A percentile compares a stretch with the other conserved stretches of the same genome.
Evolutionary conservation across 768 basidiomycete genomes (phyloP).

Genomic region (Rhodotorula paludigena): DNA sequence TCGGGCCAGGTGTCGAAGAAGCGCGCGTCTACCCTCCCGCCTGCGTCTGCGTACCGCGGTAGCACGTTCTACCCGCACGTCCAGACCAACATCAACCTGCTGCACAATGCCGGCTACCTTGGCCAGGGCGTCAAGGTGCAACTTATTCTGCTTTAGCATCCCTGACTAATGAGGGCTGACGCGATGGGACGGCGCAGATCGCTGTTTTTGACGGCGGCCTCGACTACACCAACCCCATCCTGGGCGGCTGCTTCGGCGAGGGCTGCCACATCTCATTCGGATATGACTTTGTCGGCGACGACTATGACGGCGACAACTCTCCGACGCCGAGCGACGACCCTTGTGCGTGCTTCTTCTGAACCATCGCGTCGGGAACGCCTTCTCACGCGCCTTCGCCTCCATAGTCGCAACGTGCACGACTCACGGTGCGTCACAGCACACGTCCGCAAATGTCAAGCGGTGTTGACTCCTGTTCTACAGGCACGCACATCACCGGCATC

Average conservation of each 20-base stretch:
- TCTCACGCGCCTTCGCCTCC: too few relatives aligned
- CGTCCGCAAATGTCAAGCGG: too few relatives aligned
- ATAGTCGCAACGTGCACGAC: background rate
- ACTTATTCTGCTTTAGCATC: background rate
- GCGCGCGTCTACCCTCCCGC: background rate
- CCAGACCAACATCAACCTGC: constrained; percentile 57
- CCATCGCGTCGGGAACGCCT: too few relatives aligned
- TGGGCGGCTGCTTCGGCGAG: constrained; percentile 47
- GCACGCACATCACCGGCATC: constrained; percentile 54
- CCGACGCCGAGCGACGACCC: constrained; percentile 56
- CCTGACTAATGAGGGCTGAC: background rate
- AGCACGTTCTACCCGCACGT: constrained; percentile 35
- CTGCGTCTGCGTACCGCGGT: constrained; percentile 7
- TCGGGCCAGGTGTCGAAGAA: background rate
- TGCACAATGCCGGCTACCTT: constrained; percentile 60
- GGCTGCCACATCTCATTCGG: constrained; percentile 48
- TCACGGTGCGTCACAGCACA: background rate
- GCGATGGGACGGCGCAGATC: constrained; percentile 44
- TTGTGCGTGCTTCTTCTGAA: background rate
- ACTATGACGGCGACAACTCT: constrained; percentile 52
- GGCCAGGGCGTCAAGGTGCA: constrained; percentile 59
- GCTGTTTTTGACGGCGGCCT: constrained; percentile 56
- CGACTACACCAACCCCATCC: constrained; percentile 47
- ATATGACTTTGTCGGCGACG: constrained; percentile 45
- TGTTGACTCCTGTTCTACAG: background rate